phyloP scores from a whole-genome alignment of 768 basidiomycete genomes.

The Asterophora lycoperdoides region DNA sequence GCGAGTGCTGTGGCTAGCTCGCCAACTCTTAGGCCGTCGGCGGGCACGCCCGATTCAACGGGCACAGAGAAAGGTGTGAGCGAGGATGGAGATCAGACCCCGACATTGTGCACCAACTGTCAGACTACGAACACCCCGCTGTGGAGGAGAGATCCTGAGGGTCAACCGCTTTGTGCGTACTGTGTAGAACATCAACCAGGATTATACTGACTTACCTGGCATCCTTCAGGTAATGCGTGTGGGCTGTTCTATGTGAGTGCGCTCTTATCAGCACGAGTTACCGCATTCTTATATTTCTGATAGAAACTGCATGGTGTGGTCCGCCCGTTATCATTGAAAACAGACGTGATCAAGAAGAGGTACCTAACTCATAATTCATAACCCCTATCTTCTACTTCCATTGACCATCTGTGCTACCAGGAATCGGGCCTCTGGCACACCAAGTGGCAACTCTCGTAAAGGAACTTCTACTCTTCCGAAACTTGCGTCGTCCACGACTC shows the following conservation, averaged over 20 bases:
- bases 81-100: slow-evolving; percentile 67
- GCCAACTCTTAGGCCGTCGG: slow-evolving; percentile 44
- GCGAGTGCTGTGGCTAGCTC: slow-evolving; percentile 21
- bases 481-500: slow-evolving; percentile 67
- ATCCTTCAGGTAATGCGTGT: slow-evolving; percentile 73
- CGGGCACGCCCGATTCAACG: slow-evolving; percentile 63
- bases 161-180: slow-evolving; percentile 80
- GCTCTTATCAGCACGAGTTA: slow-evolving; percentile 1
- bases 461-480: slow-evolving; percentile 60
- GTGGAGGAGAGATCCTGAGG: slow-evolving; percentile 91
- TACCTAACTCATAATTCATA: slow-evolving; percentile 25
- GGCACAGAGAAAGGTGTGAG: slow-evolving; percentile 37
- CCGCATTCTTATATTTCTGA: slow-evolving; percentile 10
- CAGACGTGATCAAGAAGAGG: slow-evolving; percentile 97
- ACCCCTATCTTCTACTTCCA: slow-evolving; percentile 6
- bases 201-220: slow-evolving; percentile 14
- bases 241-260: slow-evolving; percentile 85
- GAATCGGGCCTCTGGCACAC: slow-evolving; percentile 77
- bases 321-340: slow-evolving; percentile 91
- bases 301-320: slow-evolving; percentile 97
- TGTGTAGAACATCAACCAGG: not conserved
- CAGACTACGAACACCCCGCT: slow-evolving; percentile 93
- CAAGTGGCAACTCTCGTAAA: slow-evolving; percentile 64
- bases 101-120: slow-evolving; percentile 91
- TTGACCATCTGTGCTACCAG: slow-evolving; percentile 30